Evolutionary conservation across 1,284 basidiomycete species (phyloP).

Genomic region (Papiliotrema fonsecae): DNA sequence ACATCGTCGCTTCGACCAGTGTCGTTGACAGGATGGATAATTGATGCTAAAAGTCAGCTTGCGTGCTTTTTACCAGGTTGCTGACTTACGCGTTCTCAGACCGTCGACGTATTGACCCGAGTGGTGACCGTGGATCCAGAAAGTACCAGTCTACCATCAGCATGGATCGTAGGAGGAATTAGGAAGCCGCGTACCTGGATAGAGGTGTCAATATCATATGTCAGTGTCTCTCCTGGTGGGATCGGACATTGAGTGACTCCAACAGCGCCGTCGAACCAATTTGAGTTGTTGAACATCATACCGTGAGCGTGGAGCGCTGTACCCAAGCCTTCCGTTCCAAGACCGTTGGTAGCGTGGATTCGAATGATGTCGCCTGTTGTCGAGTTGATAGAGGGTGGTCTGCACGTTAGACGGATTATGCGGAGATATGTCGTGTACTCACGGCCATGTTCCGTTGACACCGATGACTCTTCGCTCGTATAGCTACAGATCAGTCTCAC

Average conservation of each 20-base stretch:
- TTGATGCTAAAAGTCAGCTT: slow-evolving; percentile 50
- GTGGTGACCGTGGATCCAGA: slow-evolving; percentile 69
- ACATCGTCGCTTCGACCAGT: slow-evolving; percentile 48
- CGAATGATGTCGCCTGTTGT: slow-evolving; percentile 63
- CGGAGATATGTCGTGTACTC: slow-evolving; percentile 43
- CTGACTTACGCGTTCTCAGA: slow-evolving; percentile 37
- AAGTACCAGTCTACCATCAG: slow-evolving; percentile 59
- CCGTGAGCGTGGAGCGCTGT: slow-evolving; percentile 71
- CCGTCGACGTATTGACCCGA: slow-evolving; percentile 75
- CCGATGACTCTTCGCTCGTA: slow-evolving; percentile 68
- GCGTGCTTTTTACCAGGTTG: neutral
- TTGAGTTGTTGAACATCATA: slow-evolving; percentile 82
- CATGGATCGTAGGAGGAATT: neutral
- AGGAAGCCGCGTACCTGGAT: slow-evolving; percentile 53
- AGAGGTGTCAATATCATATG: slow-evolving; percentile 76
- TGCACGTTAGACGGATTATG: slow-evolving; percentile 29
- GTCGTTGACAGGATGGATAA: slow-evolving; percentile 60
- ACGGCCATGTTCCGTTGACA: slow-evolving; percentile 89
- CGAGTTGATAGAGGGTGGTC: slow-evolving; percentile 74
- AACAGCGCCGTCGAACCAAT: slow-evolving; percentile 83
- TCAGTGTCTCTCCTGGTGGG: slow-evolving; percentile 66
- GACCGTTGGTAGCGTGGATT: slow-evolving; percentile 67
- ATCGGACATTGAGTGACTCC: slow-evolving; percentile 84
- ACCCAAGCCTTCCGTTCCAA: slow-evolving; percentile 58
- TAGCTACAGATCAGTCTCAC: slow-evolving; percentile 14